Evolutionary conservation across 192 early-diverging fungal species (phyloP), one percentile per base, ranked within the genome.

Genomic region (Coemansia sp.): DNA sequence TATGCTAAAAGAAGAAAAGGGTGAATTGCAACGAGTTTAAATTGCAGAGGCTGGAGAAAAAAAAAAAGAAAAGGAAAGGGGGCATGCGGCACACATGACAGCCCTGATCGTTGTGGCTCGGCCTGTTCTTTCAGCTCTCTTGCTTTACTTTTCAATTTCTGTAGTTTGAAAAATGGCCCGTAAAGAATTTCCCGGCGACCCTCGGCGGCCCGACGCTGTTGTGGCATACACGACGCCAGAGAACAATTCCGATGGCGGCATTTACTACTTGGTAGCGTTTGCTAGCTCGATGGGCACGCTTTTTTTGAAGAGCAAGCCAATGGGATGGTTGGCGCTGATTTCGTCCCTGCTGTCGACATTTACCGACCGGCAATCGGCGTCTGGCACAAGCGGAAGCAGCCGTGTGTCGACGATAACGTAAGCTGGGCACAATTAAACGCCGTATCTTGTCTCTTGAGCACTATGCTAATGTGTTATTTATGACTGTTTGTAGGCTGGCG

Each of bases 191-290:
- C 68, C 77, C 26, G 77, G 77, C 19, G 77, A 80, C 51, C 77
- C 77, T 17, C 71, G 72, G n/a, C 72, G 68, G 21, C 17, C 57
- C 40, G 42, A 62, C 34, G 61, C 38, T 23, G 44, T 74, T 20
- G 77, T 80, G 19, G 67, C 77, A 2, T 80, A 74, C 64, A 57
- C 61, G 21, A 62, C 77, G 11, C 68, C 77, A 14, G 54, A 61
- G 47, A 80, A 64, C 68, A 48, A 34, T 8, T 26, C 50, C 19
- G 77, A 80, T 11, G 71, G 71, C 68, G 60, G 71, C 58, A 46
- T 80, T 11, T 80, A 80, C 72, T 80, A 80, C 34, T 28, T 80
- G 44, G 62, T 70, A 5, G 64, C 77, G 11, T 80, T 80, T 66
- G 62, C 46, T 37, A 65, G 71, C 62, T 70, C 77, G 17, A 74